phyloP scores from a whole-genome alignment of 306 rosid genomes.

The Glycine tomentella region DNA sequence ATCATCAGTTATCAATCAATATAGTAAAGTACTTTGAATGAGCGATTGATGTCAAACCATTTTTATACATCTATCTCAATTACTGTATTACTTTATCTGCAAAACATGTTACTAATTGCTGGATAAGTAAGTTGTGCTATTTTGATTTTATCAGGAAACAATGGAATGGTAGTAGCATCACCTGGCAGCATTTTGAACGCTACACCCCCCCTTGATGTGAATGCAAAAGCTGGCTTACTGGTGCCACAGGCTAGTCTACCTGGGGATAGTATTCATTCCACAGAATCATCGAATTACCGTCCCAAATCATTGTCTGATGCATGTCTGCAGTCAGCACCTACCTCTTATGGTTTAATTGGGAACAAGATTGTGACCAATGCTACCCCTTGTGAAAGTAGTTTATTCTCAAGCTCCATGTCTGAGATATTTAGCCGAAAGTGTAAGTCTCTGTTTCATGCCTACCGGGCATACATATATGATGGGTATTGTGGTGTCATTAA shows the following conservation, averaged over 20 bases:
- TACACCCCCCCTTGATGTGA: slow-evolving; percentile 46
- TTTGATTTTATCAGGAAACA: slow-evolving; percentile 49
- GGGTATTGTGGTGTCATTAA: slow-evolving; percentile 16
- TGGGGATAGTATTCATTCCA: slow-evolving; percentile 49
- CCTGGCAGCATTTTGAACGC: slow-evolving; percentile 48
- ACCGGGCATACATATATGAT: background rate
- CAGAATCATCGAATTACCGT: slow-evolving; percentile 54
- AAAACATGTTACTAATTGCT: slow-evolving; percentile 11
- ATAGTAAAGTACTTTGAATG: background rate
- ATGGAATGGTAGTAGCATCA: slow-evolving; percentile 49
- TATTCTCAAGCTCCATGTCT: slow-evolving; percentile 76
- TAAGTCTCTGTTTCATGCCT: slow-evolving; percentile 51
- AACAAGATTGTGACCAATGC: slow-evolving; percentile 49
- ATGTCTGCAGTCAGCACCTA: slow-evolving; percentile 50
- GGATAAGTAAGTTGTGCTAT: slow-evolving; percentile 18
- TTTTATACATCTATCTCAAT: slow-evolving; percentile 11
- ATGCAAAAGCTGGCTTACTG: slow-evolving; percentile 52
- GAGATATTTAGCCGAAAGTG: slow-evolving; percentile 68
- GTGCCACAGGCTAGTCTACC: slow-evolving; percentile 49
- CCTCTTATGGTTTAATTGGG: slow-evolving; percentile 56
- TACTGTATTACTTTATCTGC: background rate
- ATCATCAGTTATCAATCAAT: slow-evolving; percentile 6
- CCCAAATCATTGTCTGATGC: slow-evolving; percentile 60
- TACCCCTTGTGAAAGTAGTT: slow-evolving; percentile 63
- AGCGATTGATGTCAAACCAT: background rate